These are phyloP conservation scores for Boletus semigastroideus DNA, from an alignment of 1,284 basidiomycete species.

Conservation along the genomic window DNA sequence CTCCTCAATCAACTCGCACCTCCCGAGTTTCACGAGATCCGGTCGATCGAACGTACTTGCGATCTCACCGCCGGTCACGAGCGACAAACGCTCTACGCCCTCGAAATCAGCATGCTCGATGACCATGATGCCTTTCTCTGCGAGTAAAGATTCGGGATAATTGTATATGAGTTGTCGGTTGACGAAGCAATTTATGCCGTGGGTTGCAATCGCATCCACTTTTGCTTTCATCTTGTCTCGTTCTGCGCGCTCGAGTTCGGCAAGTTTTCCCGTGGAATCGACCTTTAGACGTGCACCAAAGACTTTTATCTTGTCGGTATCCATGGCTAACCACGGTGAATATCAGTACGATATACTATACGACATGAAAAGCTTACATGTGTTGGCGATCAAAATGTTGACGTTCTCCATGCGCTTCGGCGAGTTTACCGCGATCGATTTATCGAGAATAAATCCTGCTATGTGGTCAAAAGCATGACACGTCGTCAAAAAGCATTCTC, in stretches of 20 bases:
- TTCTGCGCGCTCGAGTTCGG: slow-evolving; percentile 96
- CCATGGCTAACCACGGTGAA: slow-evolving; percentile 74
- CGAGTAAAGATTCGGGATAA: slow-evolving; percentile 93
- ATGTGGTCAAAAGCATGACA: not conserved
- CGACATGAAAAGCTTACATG: slow-evolving; percentile 57
- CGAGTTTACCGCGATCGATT: slow-evolving; percentile 92
- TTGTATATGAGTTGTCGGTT: slow-evolving; percentile 99
- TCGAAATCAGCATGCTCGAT: slow-evolving; percentile 99
- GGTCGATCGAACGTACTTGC: slow-evolving; percentile 94
- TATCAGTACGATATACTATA: not conserved
- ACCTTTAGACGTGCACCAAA: slow-evolving; percentile 97
- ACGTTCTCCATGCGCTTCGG: slow-evolving; percentile 94
- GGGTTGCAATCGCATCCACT: slow-evolving; percentile 91
- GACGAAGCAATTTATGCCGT: slow-evolving; percentile 98
- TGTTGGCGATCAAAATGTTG: slow-evolving; percentile 97
- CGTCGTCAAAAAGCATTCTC: not conserved
- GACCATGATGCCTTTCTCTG: slow-evolving; percentile 92
- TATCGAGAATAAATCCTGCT: slow-evolving; percentile 95
- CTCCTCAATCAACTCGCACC: slow-evolving; percentile 95
- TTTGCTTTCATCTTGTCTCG: slow-evolving; percentile 99
- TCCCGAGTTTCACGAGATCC: slow-evolving; percentile 91
- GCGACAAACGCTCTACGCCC: slow-evolving; percentile 92
- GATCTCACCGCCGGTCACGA: slow-evolving; percentile 98
- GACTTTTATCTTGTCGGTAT: slow-evolving; percentile 99
- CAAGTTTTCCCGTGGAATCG: slow-evolving; percentile 93